Base-by-base conservation (phyloP, 331 rosid genomes). In the Dryas integrifolia region DNA sequence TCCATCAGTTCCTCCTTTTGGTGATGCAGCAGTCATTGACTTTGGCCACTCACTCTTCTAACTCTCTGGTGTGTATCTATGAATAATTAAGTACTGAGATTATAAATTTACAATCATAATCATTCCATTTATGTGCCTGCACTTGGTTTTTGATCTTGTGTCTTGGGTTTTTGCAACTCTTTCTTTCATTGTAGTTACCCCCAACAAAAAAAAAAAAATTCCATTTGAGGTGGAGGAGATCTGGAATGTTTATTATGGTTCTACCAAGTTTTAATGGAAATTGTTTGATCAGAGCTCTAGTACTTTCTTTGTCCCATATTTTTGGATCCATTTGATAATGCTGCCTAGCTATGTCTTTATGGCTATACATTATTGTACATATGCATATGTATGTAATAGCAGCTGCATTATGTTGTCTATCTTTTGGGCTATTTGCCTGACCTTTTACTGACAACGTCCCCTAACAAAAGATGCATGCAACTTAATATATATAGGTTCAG, bases 21-120 rank as follows among this genome's bases (percentile, higher is more conserved):
- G 90, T 64, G 96, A 89, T 65, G 88, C 53, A 47, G 88, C 53
- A 47, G 64, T 41, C 26, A 16, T 92, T 69, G 96, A 86, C 77
- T 81, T 87, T 72, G 98, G 96, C 44, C 88, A 86, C 63, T 86
- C 90, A 55, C 88, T 82, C 67, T 87, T 85, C 77, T 87, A 49
- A 12, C 46, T 35, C 30, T 43, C 44, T 70, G 56, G 18, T 55
- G 38, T 72, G 68, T 48, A 60, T 38, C 67, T 48, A 67, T 8
- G 58, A 24, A 67, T 67, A 24, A 15, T 35, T 24, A 49, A 68
- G 35, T 58, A 30, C 2, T 59, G 21, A 35, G 8, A 39, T 62
- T 30, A 30, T 30, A 30, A 2, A 1, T 30, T 30, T 30, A 30
- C 3, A 9, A 63, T 63, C 68, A 63, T 41, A 4, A 43, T 67